Base-by-base conservation (phyloP, 805 yeast species). In the baker's yeast (Saccharomyces cerevisiae) region DNA sequence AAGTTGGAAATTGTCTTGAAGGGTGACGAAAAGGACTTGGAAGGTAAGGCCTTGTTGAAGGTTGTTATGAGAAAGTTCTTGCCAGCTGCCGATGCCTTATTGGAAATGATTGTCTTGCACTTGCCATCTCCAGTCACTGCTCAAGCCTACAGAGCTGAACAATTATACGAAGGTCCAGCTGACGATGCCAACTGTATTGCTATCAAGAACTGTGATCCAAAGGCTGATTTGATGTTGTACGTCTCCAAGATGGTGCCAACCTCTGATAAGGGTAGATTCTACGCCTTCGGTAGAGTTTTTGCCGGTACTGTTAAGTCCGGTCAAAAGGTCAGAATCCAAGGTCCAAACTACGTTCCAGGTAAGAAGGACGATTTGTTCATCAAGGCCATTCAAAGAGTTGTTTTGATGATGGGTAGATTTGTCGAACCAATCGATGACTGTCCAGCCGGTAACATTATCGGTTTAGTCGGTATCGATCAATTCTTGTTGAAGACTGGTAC, bases 211-310 rank as follows among this genome's bases (percentile, higher is more conserved):
- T 91, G 98, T 85, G 97, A 91, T 81, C 96, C 98, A 73, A 85
- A 78, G 72, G 96, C 95, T 70, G 97, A 91, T 75, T 86, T 91
- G 74, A 91, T 91, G 98, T 84, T 91, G 75, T 91, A 91, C 89
- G 92, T 91, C 73, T 92, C 98, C 79, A 91, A 91, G 96, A 91
- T 91, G 98, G 97, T 91, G 68, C 98, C 98, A 79, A 91, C 98
- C 76, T 91, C 97, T 69, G 98, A 91, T 79, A 92, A 91, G 84
- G 98, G 98, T 85, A 89, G 98, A 82, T 91, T 91, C 96, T 91
- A 89, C 86, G 98, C 98, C 74, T 92, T 91, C 82, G 98, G 98
- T 79, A 92, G 98, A 84, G 97, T 91, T 76, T 91, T 91, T 83
- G 87, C 97, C 70, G 98, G 98, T 89, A 91, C 98, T 73, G 97